These are phyloP conservation scores for Vitis hybrid DNA, from an alignment of 177 flowering plant species.

Conservation along the genomic window DNA sequence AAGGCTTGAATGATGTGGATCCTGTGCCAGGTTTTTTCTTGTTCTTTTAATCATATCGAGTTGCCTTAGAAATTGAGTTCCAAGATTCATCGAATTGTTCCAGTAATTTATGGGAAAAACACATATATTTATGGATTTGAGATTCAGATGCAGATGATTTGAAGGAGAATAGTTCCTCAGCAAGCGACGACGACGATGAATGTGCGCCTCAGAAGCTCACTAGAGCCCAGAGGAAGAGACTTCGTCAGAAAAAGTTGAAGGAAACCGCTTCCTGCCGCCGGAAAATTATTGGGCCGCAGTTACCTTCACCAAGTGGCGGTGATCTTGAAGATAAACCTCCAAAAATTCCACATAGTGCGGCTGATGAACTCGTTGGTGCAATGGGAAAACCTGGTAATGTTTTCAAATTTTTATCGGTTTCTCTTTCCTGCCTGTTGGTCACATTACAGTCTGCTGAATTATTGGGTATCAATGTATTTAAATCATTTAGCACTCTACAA, in stretches of 20 bases:
- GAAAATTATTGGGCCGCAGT: slow-evolving; percentile 49
- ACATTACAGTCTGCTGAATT: too few species aligned
- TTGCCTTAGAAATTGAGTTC: not conserved
- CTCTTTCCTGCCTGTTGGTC: too few species aligned
- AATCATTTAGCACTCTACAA: too few species aligned
- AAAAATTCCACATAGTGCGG: slow-evolving; percentile 39
- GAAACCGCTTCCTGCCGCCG: slow-evolving; percentile 41
- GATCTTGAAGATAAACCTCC: slow-evolving; percentile 10
- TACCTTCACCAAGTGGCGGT: slow-evolving; percentile 23
- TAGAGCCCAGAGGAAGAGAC: slow-evolving; percentile 62
- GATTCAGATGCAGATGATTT: slow-evolving; percentile 18
- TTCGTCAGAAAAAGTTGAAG: slow-evolving; percentile 53
- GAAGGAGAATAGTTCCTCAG: slow-evolving; percentile 15
- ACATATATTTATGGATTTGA: not conserved
- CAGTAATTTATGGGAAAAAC: not conserved
- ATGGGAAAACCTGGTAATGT: slow-evolving; percentile 23
- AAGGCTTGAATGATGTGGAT: not conserved
- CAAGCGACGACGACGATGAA: slow-evolving; percentile 12
- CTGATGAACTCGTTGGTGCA: slow-evolving; percentile 6
- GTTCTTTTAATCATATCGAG: not conserved
- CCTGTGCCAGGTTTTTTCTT: slow-evolving; percentile 11
- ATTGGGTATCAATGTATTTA: too few species aligned
- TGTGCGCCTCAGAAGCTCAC: slow-evolving; percentile 34
- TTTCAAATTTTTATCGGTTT: too few species aligned
- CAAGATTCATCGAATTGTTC: too few species aligned